A percentile compares a stretch with the other conserved stretches of the same genome.
phyloP scores from a whole-genome alignment of 768 basidiomycete genomes.

The Phaeotremella skinneri region DNA sequence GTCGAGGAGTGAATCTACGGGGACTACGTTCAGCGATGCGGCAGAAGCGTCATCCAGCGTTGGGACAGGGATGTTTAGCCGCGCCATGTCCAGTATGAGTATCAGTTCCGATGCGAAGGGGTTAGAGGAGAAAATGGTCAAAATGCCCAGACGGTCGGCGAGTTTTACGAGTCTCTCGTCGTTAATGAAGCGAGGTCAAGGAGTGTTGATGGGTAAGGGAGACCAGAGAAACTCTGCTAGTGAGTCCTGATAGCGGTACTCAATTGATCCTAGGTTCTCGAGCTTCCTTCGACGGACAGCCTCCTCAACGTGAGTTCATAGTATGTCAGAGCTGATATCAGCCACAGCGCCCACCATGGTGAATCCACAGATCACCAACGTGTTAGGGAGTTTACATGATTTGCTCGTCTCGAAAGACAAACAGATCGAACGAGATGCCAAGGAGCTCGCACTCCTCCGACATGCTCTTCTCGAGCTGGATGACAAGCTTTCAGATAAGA shows the following conservation, averaged over 20 bases:
- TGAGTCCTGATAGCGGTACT: not conserved
- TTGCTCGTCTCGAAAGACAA: slow-evolving; percentile 40
- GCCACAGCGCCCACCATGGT: slow-evolving; percentile 12
- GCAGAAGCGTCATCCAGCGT: not conserved
- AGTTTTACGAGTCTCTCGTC: slow-evolving; percentile 33
- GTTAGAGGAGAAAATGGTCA: slow-evolving; percentile 8
- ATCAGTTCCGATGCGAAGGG: slow-evolving; percentile 21
- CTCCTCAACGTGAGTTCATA: not conserved
- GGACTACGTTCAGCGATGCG: not conserved
- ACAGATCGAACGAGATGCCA: slow-evolving; percentile 44
- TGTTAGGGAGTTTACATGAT: slow-evolving; percentile 39
- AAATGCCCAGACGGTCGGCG: slow-evolving; percentile 35
- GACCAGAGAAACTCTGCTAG: not conserved
- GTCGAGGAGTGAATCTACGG: slow-evolving; percentile 1
- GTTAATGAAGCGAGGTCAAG: not conserved
- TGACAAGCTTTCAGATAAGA: slow-evolving; percentile 26
- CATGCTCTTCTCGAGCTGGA: slow-evolving; percentile 43
- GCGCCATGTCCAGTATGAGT: slow-evolving; percentile 37
- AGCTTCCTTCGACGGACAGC: not conserved
- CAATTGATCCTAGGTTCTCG: not conserved
- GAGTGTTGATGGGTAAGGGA: slow-evolving; percentile 11
- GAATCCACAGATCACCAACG: slow-evolving; percentile 35
- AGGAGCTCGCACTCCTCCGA: slow-evolving; percentile 38
- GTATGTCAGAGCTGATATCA: not conserved
- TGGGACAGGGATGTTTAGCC: slow-evolving; percentile 15